phyloP scores from a whole-genome alignment of 75 land plant species.

The Azolla pinnata region DNA sequence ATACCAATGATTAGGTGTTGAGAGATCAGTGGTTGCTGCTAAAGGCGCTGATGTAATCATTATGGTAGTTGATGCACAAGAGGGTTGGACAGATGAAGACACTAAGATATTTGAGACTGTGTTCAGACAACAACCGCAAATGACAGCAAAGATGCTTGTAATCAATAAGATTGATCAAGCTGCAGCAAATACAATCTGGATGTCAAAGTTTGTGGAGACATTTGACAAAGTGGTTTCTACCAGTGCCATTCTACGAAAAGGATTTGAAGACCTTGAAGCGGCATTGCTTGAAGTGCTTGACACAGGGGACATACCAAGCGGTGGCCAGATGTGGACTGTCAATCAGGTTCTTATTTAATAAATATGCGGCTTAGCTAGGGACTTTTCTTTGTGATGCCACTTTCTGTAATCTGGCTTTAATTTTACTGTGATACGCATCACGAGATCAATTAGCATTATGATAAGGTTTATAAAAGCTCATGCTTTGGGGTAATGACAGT shows the following conservation, averaged over 20 bases:
- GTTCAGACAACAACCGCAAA: slow-evolving; percentile 7
- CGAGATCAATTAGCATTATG: no score
- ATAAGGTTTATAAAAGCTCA: no score
- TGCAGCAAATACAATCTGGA: slow-evolving; percentile 22
- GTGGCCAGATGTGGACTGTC: slow-evolving; percentile 81
- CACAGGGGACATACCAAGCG: slow-evolving; percentile 41
- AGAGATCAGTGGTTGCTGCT: slow-evolving; percentile 89
- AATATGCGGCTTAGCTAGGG: no score
- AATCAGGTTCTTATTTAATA: slow-evolving; percentile 83
- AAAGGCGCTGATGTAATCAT: slow-evolving; percentile 76
- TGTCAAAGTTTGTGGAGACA: slow-evolving; percentile 16
- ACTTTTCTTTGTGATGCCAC: no score
- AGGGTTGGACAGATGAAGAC: slow-evolving; percentile 89
- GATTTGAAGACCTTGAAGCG: slow-evolving; percentile 59
- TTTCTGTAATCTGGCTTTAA: no score
- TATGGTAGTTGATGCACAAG: slow-evolving; percentile 73
- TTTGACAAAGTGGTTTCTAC: slow-evolving; percentile 52
- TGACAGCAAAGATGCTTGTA: slow-evolving; percentile 52
- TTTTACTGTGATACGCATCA: no score
- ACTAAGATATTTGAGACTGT: slow-evolving; percentile 30
- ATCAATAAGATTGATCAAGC: slow-evolving; percentile 84
- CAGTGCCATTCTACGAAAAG: slow-evolving; percentile 70
- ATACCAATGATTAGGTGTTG: slow-evolving; percentile 48
- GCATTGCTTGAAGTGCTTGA: slow-evolving; percentile 64
- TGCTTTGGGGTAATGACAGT: no score